phyloP scores from a whole-genome alignment of 2,329 filamentous ascomycete genomes.

The Lachnellula occidentalis region DNA sequence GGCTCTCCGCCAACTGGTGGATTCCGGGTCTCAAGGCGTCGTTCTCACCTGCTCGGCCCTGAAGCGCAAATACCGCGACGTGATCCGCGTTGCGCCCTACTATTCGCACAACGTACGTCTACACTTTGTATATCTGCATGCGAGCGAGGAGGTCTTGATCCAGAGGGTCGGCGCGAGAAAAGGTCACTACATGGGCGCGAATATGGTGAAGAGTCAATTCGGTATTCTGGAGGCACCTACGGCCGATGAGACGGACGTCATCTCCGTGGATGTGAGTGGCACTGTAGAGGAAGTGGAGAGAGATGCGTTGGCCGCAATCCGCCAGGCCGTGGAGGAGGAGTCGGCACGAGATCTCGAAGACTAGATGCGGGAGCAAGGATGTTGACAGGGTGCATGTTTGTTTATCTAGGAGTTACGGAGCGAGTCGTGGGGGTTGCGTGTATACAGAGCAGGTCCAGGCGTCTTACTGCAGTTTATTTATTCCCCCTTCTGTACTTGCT shows the following conservation, averaged over 20 bases:
- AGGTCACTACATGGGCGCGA: slow-evolving; percentile 91
- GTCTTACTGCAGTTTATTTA: slow-evolving; percentile 2
- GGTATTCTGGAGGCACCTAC: slow-evolving; percentile 78
- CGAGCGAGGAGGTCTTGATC: slow-evolving; percentile 68
- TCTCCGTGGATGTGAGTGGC: slow-evolving; percentile 63
- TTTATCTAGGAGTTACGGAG: not conserved
- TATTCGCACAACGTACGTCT: slow-evolving; percentile 67
- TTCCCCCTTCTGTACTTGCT: slow-evolving; percentile 3
- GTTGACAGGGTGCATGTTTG: not conserved
- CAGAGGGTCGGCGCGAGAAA: slow-evolving; percentile 68
- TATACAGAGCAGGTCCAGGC: not conserved
- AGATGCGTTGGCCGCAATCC: slow-evolving; percentile 53
- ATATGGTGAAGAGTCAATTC: slow-evolving; percentile 93
- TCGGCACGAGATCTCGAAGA: slow-evolving; percentile 10
- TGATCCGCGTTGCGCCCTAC: slow-evolving; percentile 76
- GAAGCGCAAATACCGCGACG: slow-evolving; percentile 95
- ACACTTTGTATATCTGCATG: slow-evolving; percentile 89
- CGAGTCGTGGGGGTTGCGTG: not conserved
- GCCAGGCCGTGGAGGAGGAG: slow-evolving; percentile 15
- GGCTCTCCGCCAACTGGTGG: slow-evolving; percentile 48
- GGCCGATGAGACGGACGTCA: slow-evolving; percentile 64
- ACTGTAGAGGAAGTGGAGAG: slow-evolving; percentile 53
- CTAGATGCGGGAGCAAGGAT: not conserved
- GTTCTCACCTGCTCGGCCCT: slow-evolving; percentile 94
- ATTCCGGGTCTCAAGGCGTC: slow-evolving; percentile 60